Conservation (phyloP, 1,139 yeast species). For the Sugiyamaella sp. region DNA sequence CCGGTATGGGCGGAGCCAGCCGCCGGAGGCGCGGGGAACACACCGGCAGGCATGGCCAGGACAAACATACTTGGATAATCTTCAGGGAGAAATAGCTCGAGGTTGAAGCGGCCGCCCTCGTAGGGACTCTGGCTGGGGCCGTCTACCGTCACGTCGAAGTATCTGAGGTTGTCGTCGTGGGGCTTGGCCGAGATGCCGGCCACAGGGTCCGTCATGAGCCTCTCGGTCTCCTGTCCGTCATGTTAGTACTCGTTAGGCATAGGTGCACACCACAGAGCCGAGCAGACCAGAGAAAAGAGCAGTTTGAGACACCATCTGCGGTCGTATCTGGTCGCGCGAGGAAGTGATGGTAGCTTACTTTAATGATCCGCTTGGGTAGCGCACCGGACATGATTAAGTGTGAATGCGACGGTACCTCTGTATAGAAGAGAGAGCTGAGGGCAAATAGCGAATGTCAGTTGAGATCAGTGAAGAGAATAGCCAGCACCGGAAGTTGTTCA, state of each 20-base stretch:
- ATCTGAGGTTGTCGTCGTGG: slow-evolving; percentile 88
- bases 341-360: slow-evolving; percentile 49
- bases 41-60: no score
- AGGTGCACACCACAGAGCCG: no score
- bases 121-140: slow-evolving; percentile 91
- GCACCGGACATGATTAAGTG: slow-evolving; percentile 26
- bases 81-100: slow-evolving; percentile 82
- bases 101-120: slow-evolving; percentile 72
- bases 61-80: slow-evolving; percentile 75
- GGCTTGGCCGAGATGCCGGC: slow-evolving; percentile 95
- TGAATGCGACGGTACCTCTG: not conserved
- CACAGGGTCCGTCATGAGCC: slow-evolving; percentile 90
- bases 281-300: no score
- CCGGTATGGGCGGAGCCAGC: no score
- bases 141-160: slow-evolving; percentile 84
- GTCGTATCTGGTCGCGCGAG: no score
- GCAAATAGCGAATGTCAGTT: no score
- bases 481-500: no score
- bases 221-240: slow-evolving; percentile 71
- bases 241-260: slow-evolving; percentile 7
- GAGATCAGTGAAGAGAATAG: no score
- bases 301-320: no score
- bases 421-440: not conserved
- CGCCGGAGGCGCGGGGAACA: no score
- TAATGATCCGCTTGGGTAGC: slow-evolving; percentile 81